A percentile compares a stretch with the other conserved stretches of the same genome.
phyloP scores from a whole-genome alignment of 331 rosid species.

The Rhamnella rubrinervis region DNA sequence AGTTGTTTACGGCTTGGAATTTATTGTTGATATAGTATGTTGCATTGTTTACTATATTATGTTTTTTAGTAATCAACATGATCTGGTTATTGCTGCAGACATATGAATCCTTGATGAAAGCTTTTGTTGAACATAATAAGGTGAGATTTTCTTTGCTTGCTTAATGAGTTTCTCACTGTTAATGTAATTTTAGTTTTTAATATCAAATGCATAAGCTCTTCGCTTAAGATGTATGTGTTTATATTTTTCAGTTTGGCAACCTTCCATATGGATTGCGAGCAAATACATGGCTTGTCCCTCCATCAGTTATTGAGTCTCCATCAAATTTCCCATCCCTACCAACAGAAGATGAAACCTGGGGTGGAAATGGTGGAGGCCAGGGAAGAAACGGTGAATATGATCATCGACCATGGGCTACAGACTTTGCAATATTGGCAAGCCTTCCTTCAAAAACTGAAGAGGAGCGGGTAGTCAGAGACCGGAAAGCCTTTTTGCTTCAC shows the following conservation, averaged over 20 bases:
- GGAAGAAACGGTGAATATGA: slow-evolving; percentile 64
- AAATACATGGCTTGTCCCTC: slow-evolving; percentile 96
- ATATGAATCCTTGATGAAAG: slow-evolving; percentile 77
- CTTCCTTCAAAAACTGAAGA: slow-evolving; percentile 96
- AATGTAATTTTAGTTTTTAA: not conserved
- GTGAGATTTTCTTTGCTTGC: slow-evolving; percentile 30
- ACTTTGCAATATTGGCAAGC: slow-evolving; percentile 61
- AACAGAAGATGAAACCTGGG: slow-evolving; percentile 88
- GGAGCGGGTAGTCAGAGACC: slow-evolving; percentile 84
- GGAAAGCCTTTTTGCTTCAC: slow-evolving; percentile 93
- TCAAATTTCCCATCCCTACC: slow-evolving; percentile 64
- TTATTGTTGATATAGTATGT: not conserved
- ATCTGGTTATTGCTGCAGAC: slow-evolving; percentile 52
- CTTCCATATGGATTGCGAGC: slow-evolving; percentile 94
- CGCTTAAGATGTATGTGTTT: slow-evolving; percentile 10
- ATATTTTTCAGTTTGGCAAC: slow-evolving; percentile 76
- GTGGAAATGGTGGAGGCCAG: slow-evolving; percentile 86
- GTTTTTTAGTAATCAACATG: not conserved
- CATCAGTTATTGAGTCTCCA: slow-evolving; percentile 67
- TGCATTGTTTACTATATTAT: not conserved
- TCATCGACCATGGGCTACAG: slow-evolving; percentile 75
- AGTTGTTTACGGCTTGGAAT: no score
- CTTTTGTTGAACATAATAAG: slow-evolving; percentile 86
- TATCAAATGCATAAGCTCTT: not conserved
- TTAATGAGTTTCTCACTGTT: not conserved